Evolutionary conservation across 345 rosid species (phyloP).

Genomic region (Citropsis articulata): DNA sequence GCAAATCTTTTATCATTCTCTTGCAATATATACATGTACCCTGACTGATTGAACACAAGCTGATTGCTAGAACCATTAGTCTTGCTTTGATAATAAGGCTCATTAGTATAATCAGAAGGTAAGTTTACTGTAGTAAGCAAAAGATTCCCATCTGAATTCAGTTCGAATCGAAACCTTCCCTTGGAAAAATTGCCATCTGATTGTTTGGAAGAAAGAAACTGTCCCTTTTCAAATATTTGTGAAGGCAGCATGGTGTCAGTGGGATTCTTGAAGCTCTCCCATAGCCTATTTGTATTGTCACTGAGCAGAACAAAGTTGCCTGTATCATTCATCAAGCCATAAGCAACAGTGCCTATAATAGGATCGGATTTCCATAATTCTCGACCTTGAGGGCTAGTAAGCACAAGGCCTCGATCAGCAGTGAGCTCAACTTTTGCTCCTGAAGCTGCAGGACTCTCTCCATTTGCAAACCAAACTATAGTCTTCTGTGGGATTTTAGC

Average conservation of each 20-base stretch:
- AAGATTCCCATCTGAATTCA: not conserved
- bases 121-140: constrained; percentile 13
- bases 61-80: not conserved
- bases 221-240: not conserved
- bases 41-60: constrained; percentile 13
- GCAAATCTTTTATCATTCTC: not conserved
- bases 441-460: not conserved
- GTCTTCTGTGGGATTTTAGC: constrained; percentile 23
- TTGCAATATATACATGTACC: not conserved
- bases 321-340: constrained; percentile 22
- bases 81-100: constrained; percentile 6
- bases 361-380: constrained; percentile 17
- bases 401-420: constrained; percentile 16
- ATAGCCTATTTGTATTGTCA: constrained; percentile 6
- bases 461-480: constrained; percentile 18
- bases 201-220: constrained; percentile 12
- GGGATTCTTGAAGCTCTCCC: constrained; percentile 33
- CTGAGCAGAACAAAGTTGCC: constrained; percentile 20
- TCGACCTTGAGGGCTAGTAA: constrained; percentile 15
- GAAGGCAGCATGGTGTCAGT: constrained; percentile 34
- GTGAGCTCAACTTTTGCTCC: constrained; percentile 24
- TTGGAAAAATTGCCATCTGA: constrained; percentile 8
- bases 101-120: not conserved
- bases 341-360: not conserved
- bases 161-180: constrained; percentile 2